Percentiles rank a stretch among this genome's conserved stretches.
Conservation (phyloP, 2,329 filamentous ascomycete species). For the Cucurbitaria berberidis region DNA sequence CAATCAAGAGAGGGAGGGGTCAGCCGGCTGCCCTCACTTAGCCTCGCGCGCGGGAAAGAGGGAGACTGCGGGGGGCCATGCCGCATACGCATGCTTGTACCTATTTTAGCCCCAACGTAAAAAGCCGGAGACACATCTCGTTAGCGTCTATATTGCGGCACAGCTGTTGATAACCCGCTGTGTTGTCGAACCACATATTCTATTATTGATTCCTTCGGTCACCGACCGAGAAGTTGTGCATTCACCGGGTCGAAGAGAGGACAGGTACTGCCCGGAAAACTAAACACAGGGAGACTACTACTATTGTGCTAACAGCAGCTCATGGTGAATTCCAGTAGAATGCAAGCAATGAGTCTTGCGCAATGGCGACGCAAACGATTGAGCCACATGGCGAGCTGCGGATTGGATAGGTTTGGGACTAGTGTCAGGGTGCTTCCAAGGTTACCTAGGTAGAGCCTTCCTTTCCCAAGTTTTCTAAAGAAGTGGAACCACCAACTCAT, state of each 20-base stretch:
- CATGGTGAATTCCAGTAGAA: background rate
- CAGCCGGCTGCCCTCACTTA: background rate
- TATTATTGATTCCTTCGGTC: background rate
- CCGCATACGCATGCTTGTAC: background rate
- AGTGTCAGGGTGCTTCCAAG: background rate
- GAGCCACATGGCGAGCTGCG: background rate
- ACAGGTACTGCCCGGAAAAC: background rate
- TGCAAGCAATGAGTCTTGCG: background rate
- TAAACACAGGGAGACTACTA: too few relatives aligned
- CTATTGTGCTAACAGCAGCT: background rate
- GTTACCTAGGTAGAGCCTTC: too few relatives aligned
- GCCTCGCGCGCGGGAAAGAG: background rate
- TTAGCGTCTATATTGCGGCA: background rate
- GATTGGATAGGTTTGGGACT: background rate
- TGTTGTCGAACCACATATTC: background rate
- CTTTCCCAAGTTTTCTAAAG: too few relatives aligned
- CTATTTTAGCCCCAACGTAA: background rate
- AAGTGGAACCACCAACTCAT: background rate
- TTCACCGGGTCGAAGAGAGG: background rate
- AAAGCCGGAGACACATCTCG: background rate
- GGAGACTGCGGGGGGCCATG: background rate
- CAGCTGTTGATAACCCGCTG: background rate
- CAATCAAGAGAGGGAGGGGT: background rate
- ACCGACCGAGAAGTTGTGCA: background rate
- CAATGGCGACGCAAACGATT: background rate